These are phyloP conservation scores for Bretziella fagacearum DNA, from an alignment of 2,329 filamentous ascomycete species.

Conservation along the genomic window DNA sequence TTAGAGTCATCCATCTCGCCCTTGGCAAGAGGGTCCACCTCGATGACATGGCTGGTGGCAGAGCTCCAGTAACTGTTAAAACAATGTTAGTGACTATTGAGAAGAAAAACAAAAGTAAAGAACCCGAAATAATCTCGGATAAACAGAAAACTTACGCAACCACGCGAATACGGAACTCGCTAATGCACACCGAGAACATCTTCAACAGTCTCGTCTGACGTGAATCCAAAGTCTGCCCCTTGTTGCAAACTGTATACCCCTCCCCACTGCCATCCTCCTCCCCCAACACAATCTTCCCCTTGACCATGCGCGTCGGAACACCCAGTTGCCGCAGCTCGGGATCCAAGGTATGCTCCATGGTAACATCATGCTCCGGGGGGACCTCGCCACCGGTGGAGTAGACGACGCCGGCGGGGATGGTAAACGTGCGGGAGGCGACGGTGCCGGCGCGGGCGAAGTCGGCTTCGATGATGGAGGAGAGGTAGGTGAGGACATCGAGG, in stretches of 20 bases:
- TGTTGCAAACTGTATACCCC: slow-evolving; percentile 64
- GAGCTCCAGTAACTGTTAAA: slow-evolving; percentile 42
- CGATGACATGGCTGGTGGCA: slow-evolving; percentile 40
- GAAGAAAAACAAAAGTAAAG: too few species aligned
- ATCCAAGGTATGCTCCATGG: slow-evolving; percentile 75
- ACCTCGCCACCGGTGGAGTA: slow-evolving; percentile 69
- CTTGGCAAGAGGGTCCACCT: slow-evolving; percentile 24
- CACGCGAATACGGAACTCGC: slow-evolving; percentile 73
- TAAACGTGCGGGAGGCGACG: slow-evolving; percentile 55
- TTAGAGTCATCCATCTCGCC: slow-evolving; percentile 8
- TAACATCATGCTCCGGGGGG: slow-evolving; percentile 63
- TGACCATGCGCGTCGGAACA: slow-evolving; percentile 74
- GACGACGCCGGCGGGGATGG: slow-evolving; percentile 67
- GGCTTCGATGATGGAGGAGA: slow-evolving; percentile 52
- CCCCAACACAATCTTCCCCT: slow-evolving; percentile 67
- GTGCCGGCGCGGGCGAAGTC: slow-evolving; percentile 88
- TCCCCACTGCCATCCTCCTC: slow-evolving; percentile 35
- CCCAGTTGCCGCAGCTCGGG: slow-evolving; percentile 77
- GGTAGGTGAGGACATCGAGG: slow-evolving; percentile 51
- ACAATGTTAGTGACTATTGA: slow-evolving; percentile 8
- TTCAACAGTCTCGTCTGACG: slow-evolving; percentile 88
- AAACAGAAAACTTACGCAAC: slow-evolving; percentile 41
- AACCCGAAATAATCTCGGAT: neutral
- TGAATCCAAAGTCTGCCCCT: slow-evolving; percentile 72
- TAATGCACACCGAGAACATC: slow-evolving; percentile 77